A percentile compares a stretch with the other conserved stretches of the same genome.
phyloP scores from a whole-genome alignment of 2,329 filamentous ascomycete genomes.

The Dactylellina haptotyla region DNA sequence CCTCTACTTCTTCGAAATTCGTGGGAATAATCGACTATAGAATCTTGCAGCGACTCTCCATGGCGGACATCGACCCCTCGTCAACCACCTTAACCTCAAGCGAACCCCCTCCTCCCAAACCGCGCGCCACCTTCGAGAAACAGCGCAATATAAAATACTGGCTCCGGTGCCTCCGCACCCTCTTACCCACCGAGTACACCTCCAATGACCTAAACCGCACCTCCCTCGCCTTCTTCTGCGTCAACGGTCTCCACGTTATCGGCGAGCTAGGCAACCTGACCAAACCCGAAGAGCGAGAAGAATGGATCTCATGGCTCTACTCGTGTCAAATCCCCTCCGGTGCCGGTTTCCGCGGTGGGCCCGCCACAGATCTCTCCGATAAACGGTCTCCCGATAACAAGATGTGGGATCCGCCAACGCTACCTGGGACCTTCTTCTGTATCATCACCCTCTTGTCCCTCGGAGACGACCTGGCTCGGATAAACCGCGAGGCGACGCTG shows the following conservation, averaged over 20 bases:
- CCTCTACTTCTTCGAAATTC: too few species aligned
- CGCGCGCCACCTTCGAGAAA: slow-evolving; percentile 65
- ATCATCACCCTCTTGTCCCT: slow-evolving; percentile 76
- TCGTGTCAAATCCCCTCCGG: slow-evolving; percentile 78
- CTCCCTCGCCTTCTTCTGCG: slow-evolving; percentile 86
- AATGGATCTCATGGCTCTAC: slow-evolving; percentile 80
- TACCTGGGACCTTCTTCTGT: slow-evolving; percentile 90
- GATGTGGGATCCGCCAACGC: slow-evolving; percentile 75
- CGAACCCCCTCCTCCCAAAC: slow-evolving; percentile 16
- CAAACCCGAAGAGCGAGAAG: slow-evolving; percentile 66
- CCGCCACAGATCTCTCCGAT: slow-evolving; percentile 71
- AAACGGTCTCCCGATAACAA: slow-evolving; percentile 61
- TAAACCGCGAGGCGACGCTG: slow-evolving; percentile 75
- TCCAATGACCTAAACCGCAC: slow-evolving; percentile 90
- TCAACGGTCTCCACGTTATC: slow-evolving; percentile 85
- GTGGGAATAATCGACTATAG: too few species aligned
- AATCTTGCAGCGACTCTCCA: background rate
- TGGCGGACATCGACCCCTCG: slow-evolving; percentile 39
- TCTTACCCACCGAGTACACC: slow-evolving; percentile 84
- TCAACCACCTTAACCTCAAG: slow-evolving; percentile 22
- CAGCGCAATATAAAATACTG: slow-evolving; percentile 87
- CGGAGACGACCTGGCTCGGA: slow-evolving; percentile 68
- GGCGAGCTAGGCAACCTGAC: slow-evolving; percentile 70
- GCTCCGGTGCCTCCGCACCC: slow-evolving; percentile 83
- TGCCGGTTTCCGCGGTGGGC: slow-evolving; percentile 89